Base-by-base conservation (phyloP, 257 asterid genomes). In the Lycium barbarum region DNA sequence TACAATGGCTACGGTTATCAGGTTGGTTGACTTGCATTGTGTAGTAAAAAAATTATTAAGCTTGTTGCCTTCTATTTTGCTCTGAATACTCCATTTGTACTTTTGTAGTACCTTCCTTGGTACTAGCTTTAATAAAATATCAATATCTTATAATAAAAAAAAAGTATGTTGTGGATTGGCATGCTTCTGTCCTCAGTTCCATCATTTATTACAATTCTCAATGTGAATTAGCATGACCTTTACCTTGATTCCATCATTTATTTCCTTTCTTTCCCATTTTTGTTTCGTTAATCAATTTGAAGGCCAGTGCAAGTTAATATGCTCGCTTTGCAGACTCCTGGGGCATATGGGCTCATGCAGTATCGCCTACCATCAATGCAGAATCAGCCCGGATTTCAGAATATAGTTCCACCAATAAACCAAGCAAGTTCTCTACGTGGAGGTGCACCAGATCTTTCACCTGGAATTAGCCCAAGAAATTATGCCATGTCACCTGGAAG, bases 1-100 rank as follows among this genome's bases (percentile, higher is more conserved):
- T 97, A 97, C 83, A 93, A 93, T 81, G 98, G 98, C 86, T 97
- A 93, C 85, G 98, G 97, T 80, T 97, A 94, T 89, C 99, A 97
- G 99, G 99, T 97, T 80, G 54, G 90, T 88, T 80, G 68, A 45
- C 70, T 83, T 79, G 47, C 66, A 85, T 80, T 43, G 20, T n/a
- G 65, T 5, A 66, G 43, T 45, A 36, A 38, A 59, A 45, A 5
- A 71, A 72, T 36, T 72, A 45, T 66, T 22, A 54, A 51, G 63
- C 26, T 14, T 63, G 22, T 79, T 51, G 63, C 36, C 84, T 65
- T 20, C 38, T 53, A 26, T 14, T 78, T 26, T 78, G 15, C 47
- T 78, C 26, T 14, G 49, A 53, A 26, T 78, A 15, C 54, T 70
- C 78, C 33, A 5, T 38, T 70, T 70, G 3, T 70, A 70, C 78